A percentile compares a stretch with the other conserved stretches of the same genome.
phyloP scores from a whole-genome alignment of 176 grass and related monocot genomes.

The Triticum timopheevii region DNA sequence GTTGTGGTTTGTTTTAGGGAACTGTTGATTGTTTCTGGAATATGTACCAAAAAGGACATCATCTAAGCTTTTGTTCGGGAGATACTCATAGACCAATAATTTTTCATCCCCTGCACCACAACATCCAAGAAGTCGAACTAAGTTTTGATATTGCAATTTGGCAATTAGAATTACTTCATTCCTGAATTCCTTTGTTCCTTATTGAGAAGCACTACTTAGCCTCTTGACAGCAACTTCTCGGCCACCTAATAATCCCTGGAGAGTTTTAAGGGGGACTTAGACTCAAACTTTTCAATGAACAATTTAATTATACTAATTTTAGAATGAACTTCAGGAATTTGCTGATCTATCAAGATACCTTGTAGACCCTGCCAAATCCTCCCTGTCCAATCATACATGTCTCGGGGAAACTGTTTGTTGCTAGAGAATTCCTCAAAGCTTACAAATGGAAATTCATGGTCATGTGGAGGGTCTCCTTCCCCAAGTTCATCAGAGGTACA shows the following conservation, averaged over 20 bases:
- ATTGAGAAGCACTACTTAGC: too few relatives aligned
- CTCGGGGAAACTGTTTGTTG: slow-evolving; percentile 33
- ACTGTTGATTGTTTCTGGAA: too few relatives aligned
- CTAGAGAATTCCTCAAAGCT: neutral
- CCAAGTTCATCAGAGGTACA: neutral
- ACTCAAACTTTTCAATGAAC: neutral
- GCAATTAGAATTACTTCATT: too few relatives aligned
- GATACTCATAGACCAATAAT: too few relatives aligned
- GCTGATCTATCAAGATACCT: neutral
- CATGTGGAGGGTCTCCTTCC: neutral
- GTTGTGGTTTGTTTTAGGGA: too few relatives aligned
- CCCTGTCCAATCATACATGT: slow-evolving; percentile 38
- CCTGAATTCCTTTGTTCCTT: too few relatives aligned
- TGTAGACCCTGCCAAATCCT: slow-evolving; percentile 49
- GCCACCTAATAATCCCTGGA: neutral
- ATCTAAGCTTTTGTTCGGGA: too few relatives aligned
- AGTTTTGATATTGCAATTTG: too few relatives aligned
- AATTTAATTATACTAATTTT: neutral
- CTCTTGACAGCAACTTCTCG: too few relatives aligned
- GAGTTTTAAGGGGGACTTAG: neutral
- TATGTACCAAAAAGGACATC: too few relatives aligned
- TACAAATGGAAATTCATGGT: slow-evolving; percentile 28
- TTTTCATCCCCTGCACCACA: too few relatives aligned
- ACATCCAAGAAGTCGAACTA: too few relatives aligned
- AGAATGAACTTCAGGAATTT: neutral